A percentile compares a stretch with the other conserved stretches of the same genome.
These are phyloP conservation scores for Mycena epipterygia DNA, from an alignment of 768 basidiomycete genomes.

Conservation along the genomic window DNA sequence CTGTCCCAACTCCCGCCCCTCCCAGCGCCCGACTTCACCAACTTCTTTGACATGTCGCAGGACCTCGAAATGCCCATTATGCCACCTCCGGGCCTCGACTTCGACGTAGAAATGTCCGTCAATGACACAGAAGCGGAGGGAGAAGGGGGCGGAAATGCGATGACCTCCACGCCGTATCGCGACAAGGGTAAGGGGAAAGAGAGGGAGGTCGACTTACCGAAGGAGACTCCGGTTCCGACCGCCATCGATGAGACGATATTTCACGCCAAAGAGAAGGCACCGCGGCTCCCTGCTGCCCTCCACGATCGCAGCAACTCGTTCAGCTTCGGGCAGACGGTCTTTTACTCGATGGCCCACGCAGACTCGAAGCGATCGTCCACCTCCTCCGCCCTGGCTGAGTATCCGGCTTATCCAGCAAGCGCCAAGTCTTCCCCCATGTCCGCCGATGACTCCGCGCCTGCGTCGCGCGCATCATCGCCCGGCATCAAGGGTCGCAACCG, in stretches of 20 bases:
- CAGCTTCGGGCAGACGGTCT: conserved; percentile 74
- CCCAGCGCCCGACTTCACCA: conserved; percentile 60
- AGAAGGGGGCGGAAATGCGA: conserved; percentile 38
- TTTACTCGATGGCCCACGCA: conserved; percentile 62
- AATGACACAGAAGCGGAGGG: conserved; percentile 46
- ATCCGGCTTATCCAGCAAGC: conserved; percentile 24
- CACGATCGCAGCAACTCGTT: conserved; percentile 79
- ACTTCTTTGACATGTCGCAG: conserved; percentile 71
- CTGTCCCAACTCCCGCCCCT: conserved; percentile 50
- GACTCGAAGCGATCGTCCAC: conserved; percentile 39
- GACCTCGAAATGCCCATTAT: conserved; percentile 53
- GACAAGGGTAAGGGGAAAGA: conserved; percentile 59
- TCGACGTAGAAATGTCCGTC: conserved; percentile 46
- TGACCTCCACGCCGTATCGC: conserved; percentile 62
- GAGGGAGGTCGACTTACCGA: conserved; percentile 39
- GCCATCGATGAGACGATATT: conserved; percentile 61
- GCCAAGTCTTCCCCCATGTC: conserved; percentile 48
- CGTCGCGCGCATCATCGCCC: conserved; percentile 44
- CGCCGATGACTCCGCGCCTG: conserved; percentile 37
- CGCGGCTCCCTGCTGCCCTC: conserved; percentile 50
- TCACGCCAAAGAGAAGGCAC: conserved; percentile 56
- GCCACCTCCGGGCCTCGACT: conserved; percentile 49
- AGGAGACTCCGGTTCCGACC: conserved; percentile 39
- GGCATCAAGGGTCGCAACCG: conserved; percentile 59
- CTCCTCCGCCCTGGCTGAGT: conserved; percentile 26